Percentiles rank a stretch among this genome's conserved stretches.
Conservation (phyloP, 352 stramenopile genomes). For the Phytophthora lateralis region DNA sequence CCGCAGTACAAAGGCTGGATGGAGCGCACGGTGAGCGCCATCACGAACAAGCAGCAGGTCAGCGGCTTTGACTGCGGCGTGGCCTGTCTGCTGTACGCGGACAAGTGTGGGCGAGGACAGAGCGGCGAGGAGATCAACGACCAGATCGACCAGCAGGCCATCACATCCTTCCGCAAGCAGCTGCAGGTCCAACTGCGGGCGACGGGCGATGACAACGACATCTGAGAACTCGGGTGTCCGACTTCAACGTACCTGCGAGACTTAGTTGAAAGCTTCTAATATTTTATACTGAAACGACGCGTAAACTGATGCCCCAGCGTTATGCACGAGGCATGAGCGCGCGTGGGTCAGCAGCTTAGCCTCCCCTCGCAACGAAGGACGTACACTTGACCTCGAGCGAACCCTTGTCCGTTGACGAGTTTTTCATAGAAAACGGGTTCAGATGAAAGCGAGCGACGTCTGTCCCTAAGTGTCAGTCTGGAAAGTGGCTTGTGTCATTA, state of each 20-base stretch:
- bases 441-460: not conserved
- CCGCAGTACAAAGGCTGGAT: constrained; percentile 68
- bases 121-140: constrained; percentile 65
- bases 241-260: constrained; percentile 14
- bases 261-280: constrained; percentile 19
- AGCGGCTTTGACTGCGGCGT: constrained; percentile 92
- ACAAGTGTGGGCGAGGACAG: constrained; percentile 78
- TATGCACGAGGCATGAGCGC: too few relatives aligned
- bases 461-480: not conserved
- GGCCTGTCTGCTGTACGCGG: constrained; percentile 86
- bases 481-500: not conserved
- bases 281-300: constrained; percentile 37
- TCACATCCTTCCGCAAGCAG: constrained; percentile 70
- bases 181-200: constrained; percentile 45
- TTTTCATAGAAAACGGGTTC: not conserved
- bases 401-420: not conserved
- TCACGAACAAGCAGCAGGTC: constrained; percentile 85
- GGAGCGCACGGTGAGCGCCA: constrained; percentile 61
- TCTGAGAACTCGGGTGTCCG: not conserved
- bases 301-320: too few relatives aligned
- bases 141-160: constrained; percentile 66
- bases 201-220: constrained; percentile 13
- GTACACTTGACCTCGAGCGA: not conserved
- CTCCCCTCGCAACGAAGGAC: too few relatives aligned
- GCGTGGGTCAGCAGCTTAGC: too few relatives aligned